Evolutionary conservation across 306 rosid species (phyloP).

Genomic region (Ceratonia siliqua): DNA sequence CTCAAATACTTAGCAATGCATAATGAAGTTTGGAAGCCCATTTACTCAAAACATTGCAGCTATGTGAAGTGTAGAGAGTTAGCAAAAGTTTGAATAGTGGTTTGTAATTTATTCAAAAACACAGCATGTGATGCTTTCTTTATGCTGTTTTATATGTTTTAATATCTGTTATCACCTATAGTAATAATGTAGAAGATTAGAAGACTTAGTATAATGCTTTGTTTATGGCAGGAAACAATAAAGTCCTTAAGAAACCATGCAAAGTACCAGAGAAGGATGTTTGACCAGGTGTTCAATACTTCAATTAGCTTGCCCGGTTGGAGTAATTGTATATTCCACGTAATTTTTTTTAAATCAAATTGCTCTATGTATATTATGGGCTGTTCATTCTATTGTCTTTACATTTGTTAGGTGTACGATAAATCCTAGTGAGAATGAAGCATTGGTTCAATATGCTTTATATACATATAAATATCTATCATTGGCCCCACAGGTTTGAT

Average conservation of each 20-base stretch:
- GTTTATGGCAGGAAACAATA: conserved; percentile 68
- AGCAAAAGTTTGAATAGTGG: background rate
- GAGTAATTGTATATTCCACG: conserved; percentile 94
- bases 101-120: background rate
- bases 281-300: conserved; percentile 96
- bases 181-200: background rate
- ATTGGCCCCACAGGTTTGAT: conserved; percentile 73
- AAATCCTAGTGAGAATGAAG: conserved; percentile 99
- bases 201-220: conserved; percentile 10
- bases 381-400: background rate
- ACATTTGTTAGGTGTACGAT: conserved; percentile 69
- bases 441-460: conserved; percentile 89
- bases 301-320: conserved; percentile 83
- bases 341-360: conserved; percentile 30
- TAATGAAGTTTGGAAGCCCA: background rate
- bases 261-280: conserved; percentile 83
- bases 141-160: background rate
- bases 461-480: conserved; percentile 77
- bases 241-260: conserved; percentile 75
- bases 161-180: background rate
- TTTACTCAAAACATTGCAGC: background rate
- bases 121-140: background rate
- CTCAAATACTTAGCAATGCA: background rate
- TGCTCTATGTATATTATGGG: background rate
- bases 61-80: background rate